These are phyloP conservation scores for Boletus rubropictus DNA, from an alignment of 768 basidiomycete genomes.

Conservation along the genomic window DNA sequence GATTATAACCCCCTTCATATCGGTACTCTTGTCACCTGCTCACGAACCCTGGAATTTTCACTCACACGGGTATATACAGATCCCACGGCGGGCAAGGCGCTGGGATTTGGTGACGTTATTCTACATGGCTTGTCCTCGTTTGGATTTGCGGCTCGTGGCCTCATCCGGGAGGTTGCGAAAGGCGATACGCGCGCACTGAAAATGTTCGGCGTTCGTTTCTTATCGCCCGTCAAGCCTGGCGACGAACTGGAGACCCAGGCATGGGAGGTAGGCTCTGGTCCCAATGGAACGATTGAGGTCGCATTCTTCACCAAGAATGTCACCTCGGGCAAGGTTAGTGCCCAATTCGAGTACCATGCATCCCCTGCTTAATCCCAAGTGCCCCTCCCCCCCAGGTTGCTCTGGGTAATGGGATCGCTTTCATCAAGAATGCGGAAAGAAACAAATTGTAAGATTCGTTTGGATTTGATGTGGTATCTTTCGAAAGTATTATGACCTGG, in stretches of 20 bases:
- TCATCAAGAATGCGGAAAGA: conserved; percentile 47
- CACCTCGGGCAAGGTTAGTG: conserved; percentile 50
- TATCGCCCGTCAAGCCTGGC: conserved; percentile 77
- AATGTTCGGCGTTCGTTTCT: conserved; percentile 71
- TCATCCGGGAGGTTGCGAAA: conserved; percentile 58
- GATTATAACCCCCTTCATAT: conserved; percentile 79
- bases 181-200: conserved; percentile 58
- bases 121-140: conserved; percentile 80
- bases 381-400: conserved; percentile 32
- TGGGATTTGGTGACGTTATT: conserved; percentile 81
- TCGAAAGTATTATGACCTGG: background rate
- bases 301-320: conserved; percentile 58
- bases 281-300: conserved; percentile 52
- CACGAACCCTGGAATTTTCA: background rate
- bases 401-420: conserved; percentile 60
- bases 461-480: background rate
- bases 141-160: conserved; percentile 75
- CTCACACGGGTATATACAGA: conserved; percentile 37
- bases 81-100: conserved; percentile 61
- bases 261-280: conserved; percentile 71
- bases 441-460: conserved; percentile 35
- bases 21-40: conserved; percentile 35
- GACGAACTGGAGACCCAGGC: conserved; percentile 72
- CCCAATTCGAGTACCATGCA: background rate
- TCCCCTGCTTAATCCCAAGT: conserved; percentile 1